These are phyloP conservation scores for Chlamydomonas schloesseri DNA, from an alignment of 139 green algal species.

Conservation along the genomic window DNA sequence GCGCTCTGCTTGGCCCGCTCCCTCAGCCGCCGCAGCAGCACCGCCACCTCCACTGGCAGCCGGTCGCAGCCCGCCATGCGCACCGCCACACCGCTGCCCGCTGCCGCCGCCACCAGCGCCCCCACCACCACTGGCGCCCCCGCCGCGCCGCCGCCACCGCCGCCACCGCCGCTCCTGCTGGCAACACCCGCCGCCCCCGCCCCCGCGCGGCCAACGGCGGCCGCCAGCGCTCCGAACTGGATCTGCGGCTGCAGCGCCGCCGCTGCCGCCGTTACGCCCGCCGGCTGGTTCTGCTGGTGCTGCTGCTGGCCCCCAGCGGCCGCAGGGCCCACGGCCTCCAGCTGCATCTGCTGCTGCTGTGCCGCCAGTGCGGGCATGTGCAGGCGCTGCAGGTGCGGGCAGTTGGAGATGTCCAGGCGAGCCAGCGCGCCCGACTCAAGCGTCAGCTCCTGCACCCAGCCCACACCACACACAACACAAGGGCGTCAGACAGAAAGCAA, in stretches of 20 bases:
- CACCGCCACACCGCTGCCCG: background rate
- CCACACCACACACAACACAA: no score
- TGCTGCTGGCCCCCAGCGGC: background rate
- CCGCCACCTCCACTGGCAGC: slow-evolving; percentile 26
- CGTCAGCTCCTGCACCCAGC: slow-evolving; percentile 8
- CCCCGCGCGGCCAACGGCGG: background rate
- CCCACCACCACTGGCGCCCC: background rate
- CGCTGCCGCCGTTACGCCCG: no score
- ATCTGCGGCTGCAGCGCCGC: background rate
- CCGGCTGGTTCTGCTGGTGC: background rate
- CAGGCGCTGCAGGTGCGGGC: slow-evolving; percentile 1
- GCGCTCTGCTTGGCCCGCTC: slow-evolving; percentile 11
- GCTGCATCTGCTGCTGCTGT: background rate
- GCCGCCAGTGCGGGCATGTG: slow-evolving; percentile 14
- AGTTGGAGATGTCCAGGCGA: slow-evolving; percentile 43
- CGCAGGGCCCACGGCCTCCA: background rate
- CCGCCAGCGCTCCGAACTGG: background rate
- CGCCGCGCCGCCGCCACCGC: background rate
- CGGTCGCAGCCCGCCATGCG: slow-evolving; percentile 36
- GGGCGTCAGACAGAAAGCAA: no score
- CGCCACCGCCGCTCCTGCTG: background rate
- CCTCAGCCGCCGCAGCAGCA: slow-evolving; percentile 16
- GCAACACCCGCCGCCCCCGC: background rate
- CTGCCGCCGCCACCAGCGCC: no score
- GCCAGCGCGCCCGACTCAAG: slow-evolving; percentile 27